These are phyloP conservation scores for Aspergillus neotritici DNA, from an alignment of 2,329 filamentous ascomycete species.

Conservation along the genomic window DNA sequence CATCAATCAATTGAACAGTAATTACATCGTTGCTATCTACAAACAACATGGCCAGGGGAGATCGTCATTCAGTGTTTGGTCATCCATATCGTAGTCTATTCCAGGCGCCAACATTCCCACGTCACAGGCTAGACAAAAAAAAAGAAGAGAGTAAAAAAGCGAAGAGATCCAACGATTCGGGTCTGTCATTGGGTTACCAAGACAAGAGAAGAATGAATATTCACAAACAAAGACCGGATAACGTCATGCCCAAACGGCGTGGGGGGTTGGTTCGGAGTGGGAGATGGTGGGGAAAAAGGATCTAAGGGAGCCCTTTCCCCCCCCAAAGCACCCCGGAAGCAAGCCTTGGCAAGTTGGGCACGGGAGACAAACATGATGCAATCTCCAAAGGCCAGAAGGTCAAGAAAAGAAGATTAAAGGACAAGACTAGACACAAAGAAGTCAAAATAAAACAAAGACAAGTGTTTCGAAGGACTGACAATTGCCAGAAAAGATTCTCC, in stretches of 20 bases:
- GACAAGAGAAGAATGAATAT: slow-evolving; percentile 14
- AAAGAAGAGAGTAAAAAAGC: slow-evolving; percentile 9
- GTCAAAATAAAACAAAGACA: slow-evolving; percentile 3
- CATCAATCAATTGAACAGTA: too few species aligned
- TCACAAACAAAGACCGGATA: slow-evolving; percentile 15
- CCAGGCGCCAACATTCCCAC: slow-evolving; percentile 13
- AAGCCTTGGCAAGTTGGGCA: slow-evolving; percentile 2
- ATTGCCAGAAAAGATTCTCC: slow-evolving; percentile 9
- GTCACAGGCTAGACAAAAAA: slow-evolving; percentile 1
- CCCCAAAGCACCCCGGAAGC: neutral
- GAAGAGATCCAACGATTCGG: slow-evolving; percentile 12
- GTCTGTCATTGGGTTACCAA: slow-evolving; percentile 13
- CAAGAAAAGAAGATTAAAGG: slow-evolving; percentile 5
- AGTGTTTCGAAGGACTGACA: slow-evolving; percentile 9
- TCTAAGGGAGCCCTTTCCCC: neutral
- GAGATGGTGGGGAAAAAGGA: neutral
- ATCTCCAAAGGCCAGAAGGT: neutral
- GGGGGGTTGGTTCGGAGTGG: neutral
- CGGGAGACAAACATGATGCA: neutral
- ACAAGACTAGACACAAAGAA: slow-evolving; percentile 2
- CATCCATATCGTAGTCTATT: slow-evolving; percentile 9
- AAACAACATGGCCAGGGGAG: too few species aligned
- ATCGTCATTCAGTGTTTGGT: slow-evolving; percentile 11
- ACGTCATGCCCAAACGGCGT: slow-evolving; percentile 1
- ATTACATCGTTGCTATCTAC: too few species aligned